Base-by-base conservation (phyloP, 2,329 filamentous ascomycete species). In the Cordyceps javanica region DNA sequence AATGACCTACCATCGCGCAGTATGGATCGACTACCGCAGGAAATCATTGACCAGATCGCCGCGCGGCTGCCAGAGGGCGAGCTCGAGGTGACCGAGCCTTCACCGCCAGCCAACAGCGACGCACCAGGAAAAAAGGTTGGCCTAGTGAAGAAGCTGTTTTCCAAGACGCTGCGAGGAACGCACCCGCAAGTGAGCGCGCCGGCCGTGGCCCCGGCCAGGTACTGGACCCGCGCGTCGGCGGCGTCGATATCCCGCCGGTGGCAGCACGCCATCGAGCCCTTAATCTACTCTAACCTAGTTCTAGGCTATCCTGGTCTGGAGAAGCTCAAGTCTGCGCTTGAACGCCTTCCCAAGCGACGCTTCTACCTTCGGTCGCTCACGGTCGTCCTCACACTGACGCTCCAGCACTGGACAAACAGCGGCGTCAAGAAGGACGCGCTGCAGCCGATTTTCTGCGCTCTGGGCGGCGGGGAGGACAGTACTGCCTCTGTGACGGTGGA, bases 31-130 rank as follows among this genome's bases (percentile, higher is more conserved):
- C 34, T 56, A 11, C 26, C 53, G 6, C 53, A 56, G 25, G 53
- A 56, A 25, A n/a, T 41, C 44, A 39, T 56, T 8, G 53, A 56
- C 53, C 44, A 44, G 30, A 56, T 56, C 42, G 53, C 44, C 10
- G 53, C 34, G n/a, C 25, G 39, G 11, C 44, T 56, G 6, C 44
- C 53, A 9, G 23, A 34, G 1, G 32, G 5, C 19, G 26, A 19
- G 30, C 11, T 38, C 10, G 39, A 5, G 23, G 21, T 46, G 41
- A 11, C 28, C 4, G 34, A 26, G 23, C 44, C 42, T 10, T 23
- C 8, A n/a, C 16, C n/a, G 16, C 25, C 41, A 30, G 16, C 1
- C 39, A 3, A 28, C 26, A 14, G 16, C 5, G 3, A 25, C 7
- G 19, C 13, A 21, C 2, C 51, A 13, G 11, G 7, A 4, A 39